Evolutionary conservation across 2,329 filamentous ascomycete genomes (phyloP).

Genomic region (Scedosporium aurantiacum): DNA sequence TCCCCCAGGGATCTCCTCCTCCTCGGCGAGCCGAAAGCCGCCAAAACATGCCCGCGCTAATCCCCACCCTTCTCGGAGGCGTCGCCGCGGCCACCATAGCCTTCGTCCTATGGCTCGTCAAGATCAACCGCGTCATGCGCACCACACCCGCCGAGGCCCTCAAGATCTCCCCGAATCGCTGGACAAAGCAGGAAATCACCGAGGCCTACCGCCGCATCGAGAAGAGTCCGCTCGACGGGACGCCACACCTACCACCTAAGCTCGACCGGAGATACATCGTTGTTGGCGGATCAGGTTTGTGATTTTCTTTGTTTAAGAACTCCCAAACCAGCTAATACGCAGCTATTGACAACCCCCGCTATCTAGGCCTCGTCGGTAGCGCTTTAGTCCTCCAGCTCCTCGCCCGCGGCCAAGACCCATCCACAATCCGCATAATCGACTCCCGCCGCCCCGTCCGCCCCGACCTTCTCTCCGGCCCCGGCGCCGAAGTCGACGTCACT

Average conservation of each 20-base stretch:
- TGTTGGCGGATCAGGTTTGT: conserved; percentile 34
- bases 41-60: background rate
- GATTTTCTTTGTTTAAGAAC: too few species aligned
- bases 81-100: background rate
- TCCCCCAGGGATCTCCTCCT: background rate
- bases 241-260: conserved; percentile 25
- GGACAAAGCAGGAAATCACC: conserved; percentile 24
- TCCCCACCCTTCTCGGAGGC: background rate
- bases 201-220: conserved; percentile 23
- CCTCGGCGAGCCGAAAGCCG: background rate
- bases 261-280: conserved; percentile 32
- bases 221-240: conserved; percentile 26
- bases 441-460: conserved; percentile 30
- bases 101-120: background rate
- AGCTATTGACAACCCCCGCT: background rate
- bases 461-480: conserved; percentile 26
- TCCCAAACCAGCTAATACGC: too few species aligned
- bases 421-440: conserved; percentile 43
- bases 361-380: conserved; percentile 40
- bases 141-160: conserved; percentile 24
- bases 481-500: conserved; percentile 27
- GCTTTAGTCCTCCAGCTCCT: conserved; percentile 43
- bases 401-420: conserved; percentile 36
- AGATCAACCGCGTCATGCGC: conserved; percentile 24
- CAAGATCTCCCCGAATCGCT: conserved; percentile 20